Base-by-base conservation (phyloP, 306 rosid species). In the Cercis canadensis region DNA sequence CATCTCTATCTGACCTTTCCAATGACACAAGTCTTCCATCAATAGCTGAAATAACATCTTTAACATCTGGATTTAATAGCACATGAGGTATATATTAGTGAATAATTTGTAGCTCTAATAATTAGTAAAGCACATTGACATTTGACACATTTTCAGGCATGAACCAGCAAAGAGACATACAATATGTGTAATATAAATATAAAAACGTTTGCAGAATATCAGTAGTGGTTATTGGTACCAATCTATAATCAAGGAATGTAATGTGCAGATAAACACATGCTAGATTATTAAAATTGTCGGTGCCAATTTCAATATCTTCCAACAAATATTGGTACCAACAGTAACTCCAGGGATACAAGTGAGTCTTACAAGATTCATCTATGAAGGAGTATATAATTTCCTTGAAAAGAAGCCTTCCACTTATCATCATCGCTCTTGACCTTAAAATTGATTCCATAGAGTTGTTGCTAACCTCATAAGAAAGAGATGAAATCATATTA, bases 391-490 rank as follows among this genome's bases (percentile, higher is more conserved):
- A 80, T 21, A 44, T 65, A 72, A 60, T 81, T 73, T 86, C 95
- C 77, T 82, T 87, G 4, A 87, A 84, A 68, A 94, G 75, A 57
- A 94, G 83, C 85, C 97, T 86, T 89, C 97, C 97, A 58, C 82
- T 75, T 72, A 89, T 91, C 87, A 86, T 83, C 81, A 90, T 84
- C 31, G 97, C 91, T 73, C 99, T 84, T 32, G 96, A 84, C 82
- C 88, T 86, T 71, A 91, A 74, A 74, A 89, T 68, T 52, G 95
- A 72, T 50, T 86, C 92, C 41, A 36, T 15, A 24, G 95, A 87
- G 53, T 71, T 74, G 73, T 83, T 72, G 77, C 99, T 91, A 34
- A 57, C 72, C 59, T 45, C 84, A 21, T 29, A 19, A 52, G 65
- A 61, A 54, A 60, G 62, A 44, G 45, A 74, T 29, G n/a, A 45